Base-by-base conservation (phyloP, 2,329 filamentous ascomycete genomes). In the Scytalidium sp. region DNA sequence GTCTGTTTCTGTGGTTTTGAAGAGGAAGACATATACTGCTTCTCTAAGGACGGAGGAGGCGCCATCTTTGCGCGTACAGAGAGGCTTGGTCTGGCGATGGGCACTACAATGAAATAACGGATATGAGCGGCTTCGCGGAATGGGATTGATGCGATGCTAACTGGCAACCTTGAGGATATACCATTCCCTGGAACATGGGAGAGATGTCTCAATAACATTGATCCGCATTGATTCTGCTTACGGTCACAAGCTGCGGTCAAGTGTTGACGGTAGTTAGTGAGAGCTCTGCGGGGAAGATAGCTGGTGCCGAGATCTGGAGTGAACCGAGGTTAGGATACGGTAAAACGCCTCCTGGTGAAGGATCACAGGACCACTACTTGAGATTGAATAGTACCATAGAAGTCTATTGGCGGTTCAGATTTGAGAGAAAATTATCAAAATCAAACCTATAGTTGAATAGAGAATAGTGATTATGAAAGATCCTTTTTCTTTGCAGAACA, bases 1-100 rank as follows among this genome's bases (percentile, higher is more conserved):
- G 64, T 53, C 3, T 56, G 48, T 40, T 60, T 67, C 49, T 61
- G 67, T 10, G 51, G 49, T 19, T 43, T 51, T 9, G 43, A 49
- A 15, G 50, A 49, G 8, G 62, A 60, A 8, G 62, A 63, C 56
- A 64, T 62, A 40, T 64, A 64, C 44, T 64, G 61, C 41, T 62
- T 64, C 43, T 62, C 53, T 6, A 64, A 51, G 11, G 49, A 23
- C 17, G 29, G 32, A 32, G 43, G 48, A 27, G 48, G 17, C 25
- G 25, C 23, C 29, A 42, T 42, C 15, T 41, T 47, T 19, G 19
- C n/a, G 23, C 32, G 36, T n/a, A 22, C 10, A 22, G 17, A 22
- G 13, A 11, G 13, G 19, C n/a, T 15, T 40, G 41, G 29, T 32
- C 41, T 17, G 19, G 15, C 8, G 20, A 21, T 13, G 39, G 41